Conservation (phyloP, 306 rosid genomes). For the Trifolium repens region DNA sequence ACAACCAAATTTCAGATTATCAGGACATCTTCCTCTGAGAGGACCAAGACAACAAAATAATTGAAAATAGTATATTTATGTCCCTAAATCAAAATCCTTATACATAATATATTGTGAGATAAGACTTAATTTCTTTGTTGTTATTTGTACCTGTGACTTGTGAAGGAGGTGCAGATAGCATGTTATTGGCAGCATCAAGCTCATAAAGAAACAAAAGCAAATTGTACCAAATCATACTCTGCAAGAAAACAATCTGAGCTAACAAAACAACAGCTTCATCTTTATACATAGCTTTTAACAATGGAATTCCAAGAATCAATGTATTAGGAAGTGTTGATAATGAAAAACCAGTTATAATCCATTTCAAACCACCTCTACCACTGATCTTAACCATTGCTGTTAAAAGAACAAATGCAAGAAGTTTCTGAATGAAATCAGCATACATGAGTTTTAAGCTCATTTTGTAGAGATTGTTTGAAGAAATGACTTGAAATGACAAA, state of each 20-base stretch:
- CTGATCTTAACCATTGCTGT: conserved; percentile 55
- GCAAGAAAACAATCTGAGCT: conserved; percentile 79
- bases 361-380: conserved; percentile 62
- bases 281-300: conserved; percentile 83
- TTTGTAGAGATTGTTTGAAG: conserved; percentile 71
- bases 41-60: background rate
- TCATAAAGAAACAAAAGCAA: conserved; percentile 77
- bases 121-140: background rate
- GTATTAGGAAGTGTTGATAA: conserved; percentile 94
- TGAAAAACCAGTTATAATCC: conserved; percentile 74
- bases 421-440: conserved; percentile 75
- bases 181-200: conserved; percentile 64
- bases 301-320: conserved; percentile 80
- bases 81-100: background rate
- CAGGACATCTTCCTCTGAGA: too few relatives aligned
- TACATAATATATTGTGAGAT: background rate
- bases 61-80: background rate
- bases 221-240: conserved; percentile 91
- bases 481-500: conserved; percentile 77
- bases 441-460: conserved; percentile 72
- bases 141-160: conserved; percentile 62
- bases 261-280: conserved; percentile 61
- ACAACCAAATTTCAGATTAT: too few relatives aligned
- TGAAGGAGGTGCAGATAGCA: conserved; percentile 57
- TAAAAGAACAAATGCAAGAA: conserved; percentile 57